Evolutionary conservation across 2,329 filamentous ascomycete species (phyloP), one percentile per base, ranked within the genome.

Genomic region (Clarireedia monteithiana): DNA sequence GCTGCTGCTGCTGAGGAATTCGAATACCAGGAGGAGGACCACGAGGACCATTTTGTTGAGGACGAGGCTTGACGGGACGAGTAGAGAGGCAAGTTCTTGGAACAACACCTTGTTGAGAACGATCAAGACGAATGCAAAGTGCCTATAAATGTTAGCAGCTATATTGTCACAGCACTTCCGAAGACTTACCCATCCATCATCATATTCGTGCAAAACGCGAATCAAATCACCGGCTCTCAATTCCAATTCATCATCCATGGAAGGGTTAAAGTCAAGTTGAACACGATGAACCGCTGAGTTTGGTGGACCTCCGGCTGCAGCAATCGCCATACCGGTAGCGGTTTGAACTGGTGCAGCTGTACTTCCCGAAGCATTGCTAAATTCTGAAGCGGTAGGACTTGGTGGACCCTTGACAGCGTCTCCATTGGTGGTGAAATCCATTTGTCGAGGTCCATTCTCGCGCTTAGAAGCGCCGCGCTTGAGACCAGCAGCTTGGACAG

Each of bases 61-160:
- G 65, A 52, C 67, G 66, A 61, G 66, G 67, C 57, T 68, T 96
- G 60, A 97, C 88, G 17, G 92, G 90, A 50, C 91, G 85, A 57
- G 90, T 88, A 14, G 94, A 97, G 50, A 99, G 79, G 74, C 94
- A 99, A 39, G 91, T 96, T 64, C 94, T 84, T 14, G 94, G 94
- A 56, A 88, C 89, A 52, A 97, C 94, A 76, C 94, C 94, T 75
- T 97, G 91, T 66, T 88, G 80, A 59, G 90, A 91, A 61, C 91
- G 87, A 72, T 97, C 91, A 66, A 97, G 85, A 62, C 86, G 87
- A 64, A 91, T 88, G 72, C 91, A 96, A 55, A 97, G 88, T 67
- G 91, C 89, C 89, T 91, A 5, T 52, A 58, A 23, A 51, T 64
- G 66, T 73, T 70, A 72, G 70, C 64, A 58, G 53, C 55, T 50